phyloP scores from a whole-genome alignment of 2,329 filamentous ascomycete species.

The Cercospora beticola region DNA sequence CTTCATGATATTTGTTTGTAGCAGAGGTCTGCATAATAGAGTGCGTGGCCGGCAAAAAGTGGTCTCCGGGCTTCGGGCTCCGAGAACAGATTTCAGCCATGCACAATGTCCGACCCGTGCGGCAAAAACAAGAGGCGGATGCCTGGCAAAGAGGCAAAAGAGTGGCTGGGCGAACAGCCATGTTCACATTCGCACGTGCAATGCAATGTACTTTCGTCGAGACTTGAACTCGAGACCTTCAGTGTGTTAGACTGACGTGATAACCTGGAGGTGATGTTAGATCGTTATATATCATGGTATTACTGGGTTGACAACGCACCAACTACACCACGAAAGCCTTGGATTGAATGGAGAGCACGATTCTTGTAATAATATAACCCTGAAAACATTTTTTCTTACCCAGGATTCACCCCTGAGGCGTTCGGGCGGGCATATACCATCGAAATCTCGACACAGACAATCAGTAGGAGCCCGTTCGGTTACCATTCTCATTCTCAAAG shows the following conservation, averaged over 20 bases:
- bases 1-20: background rate
- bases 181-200: background rate
- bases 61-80: background rate
- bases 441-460: background rate
- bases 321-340: background rate
- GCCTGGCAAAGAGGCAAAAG: background rate
- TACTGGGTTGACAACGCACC: too few species aligned
- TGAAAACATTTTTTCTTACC: too few species aligned
- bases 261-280: constrained; percentile 34
- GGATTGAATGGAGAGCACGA: background rate
- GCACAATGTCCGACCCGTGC: background rate
- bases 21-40: background rate
- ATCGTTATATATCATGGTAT: too few species aligned
- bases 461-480: too few species aligned
- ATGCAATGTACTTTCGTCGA: constrained; percentile 4
- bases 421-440: background rate
- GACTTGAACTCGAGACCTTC: constrained; percentile 12
- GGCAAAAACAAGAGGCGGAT: background rate
- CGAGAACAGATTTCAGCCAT: background rate
- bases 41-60: background rate
- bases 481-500: too few species aligned
- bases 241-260: constrained; percentile 48
- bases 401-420: background rate
- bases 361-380: fast-evolving
- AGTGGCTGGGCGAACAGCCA: background rate